Evolutionary conservation across 2,329 filamentous ascomycete species (phyloP).

Genomic region (Gremmenia infestans): DNA sequence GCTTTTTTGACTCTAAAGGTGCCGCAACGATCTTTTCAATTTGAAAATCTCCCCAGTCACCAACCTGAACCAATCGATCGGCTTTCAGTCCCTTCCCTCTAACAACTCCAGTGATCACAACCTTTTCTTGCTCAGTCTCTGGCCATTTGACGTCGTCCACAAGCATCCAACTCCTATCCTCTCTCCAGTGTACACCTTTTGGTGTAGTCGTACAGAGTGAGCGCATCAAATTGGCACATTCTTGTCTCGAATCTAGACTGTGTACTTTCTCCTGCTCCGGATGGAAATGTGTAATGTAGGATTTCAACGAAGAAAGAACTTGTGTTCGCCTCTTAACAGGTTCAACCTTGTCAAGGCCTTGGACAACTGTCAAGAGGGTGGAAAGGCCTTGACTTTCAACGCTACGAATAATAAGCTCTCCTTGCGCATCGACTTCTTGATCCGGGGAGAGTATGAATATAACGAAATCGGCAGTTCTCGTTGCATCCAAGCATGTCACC

Average conservation of each 20-base stretch:
- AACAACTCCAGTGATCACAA: slow-evolving; percentile 77
- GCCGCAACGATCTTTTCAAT: slow-evolving; percentile 83
- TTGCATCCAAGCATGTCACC: slow-evolving; percentile 75
- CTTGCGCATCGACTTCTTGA: slow-evolving; percentile 77
- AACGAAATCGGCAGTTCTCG: slow-evolving; percentile 85
- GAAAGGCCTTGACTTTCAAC: slow-evolving; percentile 94
- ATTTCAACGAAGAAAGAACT: slow-evolving; percentile 77
- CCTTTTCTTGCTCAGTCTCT: slow-evolving; percentile 53
- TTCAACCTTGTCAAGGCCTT: slow-evolving; percentile 72
- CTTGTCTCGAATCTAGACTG: slow-evolving; percentile 81
- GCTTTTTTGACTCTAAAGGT: slow-evolving; percentile 57
- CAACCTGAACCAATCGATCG: slow-evolving; percentile 83
- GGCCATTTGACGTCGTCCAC: slow-evolving; percentile 77
- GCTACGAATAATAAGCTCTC: slow-evolving; percentile 78
- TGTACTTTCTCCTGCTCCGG: slow-evolving; percentile 88
- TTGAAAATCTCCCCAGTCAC: slow-evolving; percentile 91
- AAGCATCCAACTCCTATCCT: slow-evolving; percentile 93
- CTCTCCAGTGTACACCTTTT: slow-evolving; percentile 92
- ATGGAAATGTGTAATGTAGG: slow-evolving; percentile 92
- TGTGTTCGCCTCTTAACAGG: slow-evolving; percentile 73
- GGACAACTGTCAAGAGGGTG: slow-evolving; percentile 80
- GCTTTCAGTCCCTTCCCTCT: slow-evolving; percentile 83
- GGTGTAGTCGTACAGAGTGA: slow-evolving; percentile 88
- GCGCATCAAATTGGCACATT: slow-evolving; percentile 85
- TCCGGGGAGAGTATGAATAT: slow-evolving; percentile 77